phyloP scores from a whole-genome alignment of 148 eudicot species.

The Rhododendron kiyosumense region DNA sequence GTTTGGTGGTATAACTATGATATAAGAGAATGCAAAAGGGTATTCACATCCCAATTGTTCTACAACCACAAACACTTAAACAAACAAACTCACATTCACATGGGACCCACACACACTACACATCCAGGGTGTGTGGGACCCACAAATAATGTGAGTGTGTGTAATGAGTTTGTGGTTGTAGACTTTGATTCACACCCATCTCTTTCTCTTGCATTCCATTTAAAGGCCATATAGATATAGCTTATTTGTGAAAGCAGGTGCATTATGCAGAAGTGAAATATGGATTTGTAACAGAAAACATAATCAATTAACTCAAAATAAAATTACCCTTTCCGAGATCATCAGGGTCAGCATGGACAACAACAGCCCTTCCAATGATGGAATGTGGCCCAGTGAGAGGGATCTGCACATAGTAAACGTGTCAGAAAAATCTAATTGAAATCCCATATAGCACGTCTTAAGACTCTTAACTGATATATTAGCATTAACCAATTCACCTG shows the following conservation, averaged over 20 bases:
- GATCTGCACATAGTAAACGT: slow-evolving; percentile 39
- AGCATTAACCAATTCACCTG: slow-evolving; percentile 38
- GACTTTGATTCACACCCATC: background rate
- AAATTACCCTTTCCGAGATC: slow-evolving; percentile 86
- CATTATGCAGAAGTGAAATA: background rate
- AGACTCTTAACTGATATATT: background rate
- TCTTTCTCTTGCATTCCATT: background rate
- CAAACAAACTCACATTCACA: too few relatives aligned
- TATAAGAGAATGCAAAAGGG: background rate
- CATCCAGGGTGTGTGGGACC: too few relatives aligned
- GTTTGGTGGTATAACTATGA: background rate
- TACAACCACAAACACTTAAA: too few relatives aligned
- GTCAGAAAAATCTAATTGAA: background rate
- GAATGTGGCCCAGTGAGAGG: slow-evolving; percentile 83
- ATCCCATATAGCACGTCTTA: background rate
- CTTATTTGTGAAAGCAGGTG: background rate
- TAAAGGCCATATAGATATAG: background rate
- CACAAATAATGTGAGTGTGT: too few relatives aligned
- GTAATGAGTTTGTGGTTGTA: too few relatives aligned
- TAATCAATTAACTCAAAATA: background rate
- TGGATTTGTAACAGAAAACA: background rate
- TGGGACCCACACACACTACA: too few relatives aligned
- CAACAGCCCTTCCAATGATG: slow-evolving; percentile 93
- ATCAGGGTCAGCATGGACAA: slow-evolving; percentile 96
- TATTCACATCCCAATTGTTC: too few relatives aligned